phyloP scores from a whole-genome alignment of 1,139 yeast species.

The Pneumocystis canis region DNA sequence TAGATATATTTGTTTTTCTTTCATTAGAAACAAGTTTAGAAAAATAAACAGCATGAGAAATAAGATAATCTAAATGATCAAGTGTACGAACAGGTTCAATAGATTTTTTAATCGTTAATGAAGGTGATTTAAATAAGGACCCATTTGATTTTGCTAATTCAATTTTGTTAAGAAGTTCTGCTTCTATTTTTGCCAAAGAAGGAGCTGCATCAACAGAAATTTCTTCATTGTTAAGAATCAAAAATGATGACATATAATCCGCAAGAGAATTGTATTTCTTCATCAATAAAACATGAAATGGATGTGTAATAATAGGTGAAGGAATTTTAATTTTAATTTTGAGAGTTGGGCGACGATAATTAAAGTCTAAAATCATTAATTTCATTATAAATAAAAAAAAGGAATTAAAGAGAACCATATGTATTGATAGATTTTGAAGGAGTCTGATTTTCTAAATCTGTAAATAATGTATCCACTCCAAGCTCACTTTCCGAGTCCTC shows the following conservation, averaged over 20 bases:
- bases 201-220: slow-evolving; percentile 33
- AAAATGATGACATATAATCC: slow-evolving; percentile 37
- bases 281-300: slow-evolving; percentile 45
- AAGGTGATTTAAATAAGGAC: slow-evolving; percentile 28
- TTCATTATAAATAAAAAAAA: slow-evolving; percentile 10
- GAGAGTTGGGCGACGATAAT: slow-evolving; percentile 24
- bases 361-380: slow-evolving; percentile 13
- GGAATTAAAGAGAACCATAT: neutral
- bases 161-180: slow-evolving; percentile 30
- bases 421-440: slow-evolving; percentile 13
- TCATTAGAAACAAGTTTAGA: slow-evolving; percentile 58
- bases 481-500: slow-evolving; percentile 5
- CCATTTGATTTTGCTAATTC: slow-evolving; percentile 45
- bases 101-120: slow-evolving; percentile 25
- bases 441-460: neutral
- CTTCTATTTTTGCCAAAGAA: slow-evolving; percentile 29
- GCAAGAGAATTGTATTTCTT: slow-evolving; percentile 28
- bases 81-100: slow-evolving; percentile 33
- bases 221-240: slow-evolving; percentile 46
- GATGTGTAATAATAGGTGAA: slow-evolving; percentile 56
- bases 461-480: neutral
- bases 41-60: slow-evolving; percentile 61
- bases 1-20: slow-evolving; percentile 49
- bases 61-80: slow-evolving; percentile 56
- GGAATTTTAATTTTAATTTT: slow-evolving; percentile 39